Evolutionary conservation across 2,329 filamentous ascomycete species (phyloP), one percentile per base, ranked within the genome.

Genomic region (Scedosporium apiospermum): DNA sequence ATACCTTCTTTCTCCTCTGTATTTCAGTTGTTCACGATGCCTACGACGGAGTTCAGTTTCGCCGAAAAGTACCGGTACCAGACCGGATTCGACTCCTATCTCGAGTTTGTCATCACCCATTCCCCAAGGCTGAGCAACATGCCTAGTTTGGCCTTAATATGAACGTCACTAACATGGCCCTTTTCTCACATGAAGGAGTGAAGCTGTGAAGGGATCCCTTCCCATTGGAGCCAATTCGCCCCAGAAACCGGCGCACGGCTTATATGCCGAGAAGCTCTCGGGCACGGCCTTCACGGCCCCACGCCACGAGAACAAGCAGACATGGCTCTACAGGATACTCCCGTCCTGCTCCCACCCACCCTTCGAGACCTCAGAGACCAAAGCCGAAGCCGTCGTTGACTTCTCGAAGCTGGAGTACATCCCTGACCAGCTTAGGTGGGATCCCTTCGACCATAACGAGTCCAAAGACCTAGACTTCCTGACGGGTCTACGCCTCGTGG

Each of bases 371-470:
- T 71, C 81, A 74, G 18, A 57, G 21, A 18, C 16, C 18, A 69
- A 69, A 34, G 65, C 66, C 14, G 68, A 70, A 58, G 68, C 66
- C 18, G 66, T 67, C 58, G 49, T 65, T 57, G 63, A 66, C 58
- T 38, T 61, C 61, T 62, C 64, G 66, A 83, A 83, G 69, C 81
- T 91, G 67, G 85, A 88, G 68, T 87, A 90, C 68, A 88, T 92
- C 60, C 90, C 90, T 4, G 92, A 93, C 70, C 89, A 93, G 73
- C 79, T 93, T 34, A 84, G 89, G 67, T 95, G 90, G 90, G 86
- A 89, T 67, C 87, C 79, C 2, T 91, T 91, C 71, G 87, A 91
- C 68, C 76, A 90, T 58, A 85, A 88, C 65, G 80, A 87, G 72
- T 83, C 34, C 61, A 71, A 69, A 10, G 63, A 67, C 4, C 73